phyloP scores from a whole-genome alignment of 2,329 filamentous ascomycete genomes.

The Exophiala aquamarina region DNA sequence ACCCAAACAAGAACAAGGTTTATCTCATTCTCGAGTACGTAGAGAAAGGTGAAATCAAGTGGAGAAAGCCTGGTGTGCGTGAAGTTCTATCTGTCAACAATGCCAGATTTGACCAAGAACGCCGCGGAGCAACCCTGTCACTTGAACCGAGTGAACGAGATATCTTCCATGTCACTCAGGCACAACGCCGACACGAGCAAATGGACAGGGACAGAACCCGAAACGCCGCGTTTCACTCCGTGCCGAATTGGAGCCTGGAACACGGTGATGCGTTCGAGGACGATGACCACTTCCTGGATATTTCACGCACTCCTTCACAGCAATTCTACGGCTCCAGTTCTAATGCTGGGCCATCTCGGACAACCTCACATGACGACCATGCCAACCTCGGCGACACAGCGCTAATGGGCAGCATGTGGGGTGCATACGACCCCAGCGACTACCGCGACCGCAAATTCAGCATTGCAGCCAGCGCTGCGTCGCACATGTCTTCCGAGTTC shows the following conservation, averaged over 20 bases:
- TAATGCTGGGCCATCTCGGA: slow-evolving; percentile 15
- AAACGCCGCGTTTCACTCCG: slow-evolving; percentile 43
- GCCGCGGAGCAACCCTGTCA: slow-evolving; percentile 76
- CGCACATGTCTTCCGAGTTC: slow-evolving; percentile 44
- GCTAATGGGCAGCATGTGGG: slow-evolving; percentile 76
- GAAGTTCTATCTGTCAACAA: slow-evolving; percentile 84
- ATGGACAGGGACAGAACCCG: slow-evolving; percentile 59
- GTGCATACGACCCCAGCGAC: slow-evolving; percentile 62
- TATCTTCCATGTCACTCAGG: slow-evolving; percentile 48
- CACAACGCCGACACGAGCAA: slow-evolving; percentile 61
- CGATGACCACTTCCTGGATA: slow-evolving; percentile 34
- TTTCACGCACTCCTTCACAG: slow-evolving; percentile 32
- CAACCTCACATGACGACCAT: slow-evolving; percentile 22
- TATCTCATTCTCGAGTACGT: slow-evolving; percentile 97
- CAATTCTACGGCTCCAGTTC: slow-evolving; percentile 16
- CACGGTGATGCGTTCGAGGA: slow-evolving; percentile 65
- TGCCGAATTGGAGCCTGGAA: slow-evolving; percentile 81
- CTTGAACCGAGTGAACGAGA: slow-evolving; percentile 45
- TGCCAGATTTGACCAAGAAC: slow-evolving; percentile 69
- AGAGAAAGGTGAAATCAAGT: slow-evolving; percentile 88
- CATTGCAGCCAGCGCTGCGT: slow-evolving; percentile 59
- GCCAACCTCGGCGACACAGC: slow-evolving; percentile 35
- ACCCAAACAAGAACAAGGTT: slow-evolving; percentile 93
- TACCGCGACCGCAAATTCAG: slow-evolving; percentile 72
- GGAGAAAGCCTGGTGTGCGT: slow-evolving; percentile 83